Base-by-base conservation (phyloP, 352 stramenopile species). In the Globisporangium canariense region DNA sequence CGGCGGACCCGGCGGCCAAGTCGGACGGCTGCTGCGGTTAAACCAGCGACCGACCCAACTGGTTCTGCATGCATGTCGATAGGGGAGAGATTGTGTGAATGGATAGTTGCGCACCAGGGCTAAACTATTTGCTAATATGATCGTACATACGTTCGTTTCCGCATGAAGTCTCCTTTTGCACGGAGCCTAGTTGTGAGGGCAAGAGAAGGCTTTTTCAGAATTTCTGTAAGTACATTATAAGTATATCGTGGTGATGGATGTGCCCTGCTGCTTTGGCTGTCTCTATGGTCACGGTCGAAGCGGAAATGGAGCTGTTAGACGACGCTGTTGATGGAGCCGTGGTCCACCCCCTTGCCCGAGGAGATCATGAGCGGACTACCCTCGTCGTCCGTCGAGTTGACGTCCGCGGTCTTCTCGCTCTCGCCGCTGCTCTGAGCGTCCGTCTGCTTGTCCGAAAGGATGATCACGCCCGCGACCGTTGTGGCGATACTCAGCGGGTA, bases 381-480 rank as follows among this genome's bases (percentile, higher is more conserved):
- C 49, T 88, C 78, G 36, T 79, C 70, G 51, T 78, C 70, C 22
- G 75, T 76, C 11, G 63, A 66, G 41, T 73, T 71, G 45, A 78
- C 73, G 22, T 76, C 69, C 18, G 64, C 70, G 1, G 41, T 70
- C 51, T 64, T 79, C 36, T 67, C 73, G 13, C 65, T 74, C 38
- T 88, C 80, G 20, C 67, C 52, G 32, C 32, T 58, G 16, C n/a
- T 81, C 43, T 49, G 43, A 57, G 75, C 71, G 60, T 89, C 78
- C 0, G 72, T 88, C 69, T 90, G 82, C 62, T 91, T 90, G 59
- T 92, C 81, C n/a, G 86, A 94, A 30, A 94, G 53, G 25, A 94
- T 79, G 63, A 93, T 79, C 52, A 94, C 87, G 18, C 86, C 86
- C 2, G 79, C 79, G 64, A 94, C 79, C 0, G 86, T 94, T 22